phyloP scores from a whole-genome alignment of 306 rosid genomes.

The Calophaca sinica region DNA sequence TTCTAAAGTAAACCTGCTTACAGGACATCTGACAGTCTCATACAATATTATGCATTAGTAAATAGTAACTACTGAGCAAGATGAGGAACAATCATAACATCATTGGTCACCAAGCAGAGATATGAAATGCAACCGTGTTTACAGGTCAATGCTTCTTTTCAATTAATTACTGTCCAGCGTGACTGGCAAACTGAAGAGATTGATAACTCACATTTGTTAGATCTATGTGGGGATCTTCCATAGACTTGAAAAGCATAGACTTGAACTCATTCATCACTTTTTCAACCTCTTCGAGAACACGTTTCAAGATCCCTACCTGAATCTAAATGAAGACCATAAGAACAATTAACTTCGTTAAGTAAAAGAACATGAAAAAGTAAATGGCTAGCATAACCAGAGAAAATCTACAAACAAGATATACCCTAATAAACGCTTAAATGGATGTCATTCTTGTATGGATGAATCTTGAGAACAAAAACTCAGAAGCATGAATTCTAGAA shows the following conservation, averaged over 20 bases:
- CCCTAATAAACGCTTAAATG: slow-evolving; percentile 34
- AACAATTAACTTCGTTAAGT: slow-evolving; percentile 32
- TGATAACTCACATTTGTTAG: slow-evolving; percentile 77
- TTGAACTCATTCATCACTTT: slow-evolving; percentile 97
- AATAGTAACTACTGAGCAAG: slow-evolving; percentile 25
- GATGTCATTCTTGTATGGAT: slow-evolving; percentile 30
- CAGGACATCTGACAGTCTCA: background rate
- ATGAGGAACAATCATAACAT: slow-evolving; percentile 29
- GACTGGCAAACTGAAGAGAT: slow-evolving; percentile 25
- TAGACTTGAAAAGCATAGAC: slow-evolving; percentile 88
- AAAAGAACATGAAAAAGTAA: slow-evolving; percentile 35
- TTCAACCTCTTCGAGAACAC: slow-evolving; percentile 99
- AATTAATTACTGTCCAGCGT: slow-evolving; percentile 37
- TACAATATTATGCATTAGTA: slow-evolving; percentile 18
- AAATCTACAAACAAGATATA: slow-evolving; percentile 36
- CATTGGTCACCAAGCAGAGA: slow-evolving; percentile 36
- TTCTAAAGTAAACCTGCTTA: slow-evolving; percentile 30
- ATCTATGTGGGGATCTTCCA: slow-evolving; percentile 97
- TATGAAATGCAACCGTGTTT: slow-evolving; percentile 28
- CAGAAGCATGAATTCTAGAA: slow-evolving; percentile 23
- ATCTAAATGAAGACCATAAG: slow-evolving; percentile 47
- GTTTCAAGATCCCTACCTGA: slow-evolving; percentile 96
- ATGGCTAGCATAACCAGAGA: slow-evolving; percentile 23
- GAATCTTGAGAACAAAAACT: slow-evolving; percentile 12
- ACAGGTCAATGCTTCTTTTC: slow-evolving; percentile 31